A percentile compares a stretch with the other conserved stretches of the same genome.
Evolutionary conservation across 164 flowering plant genomes (phyloP).

Genomic region (Tetrastigma voinierianum): DNA sequence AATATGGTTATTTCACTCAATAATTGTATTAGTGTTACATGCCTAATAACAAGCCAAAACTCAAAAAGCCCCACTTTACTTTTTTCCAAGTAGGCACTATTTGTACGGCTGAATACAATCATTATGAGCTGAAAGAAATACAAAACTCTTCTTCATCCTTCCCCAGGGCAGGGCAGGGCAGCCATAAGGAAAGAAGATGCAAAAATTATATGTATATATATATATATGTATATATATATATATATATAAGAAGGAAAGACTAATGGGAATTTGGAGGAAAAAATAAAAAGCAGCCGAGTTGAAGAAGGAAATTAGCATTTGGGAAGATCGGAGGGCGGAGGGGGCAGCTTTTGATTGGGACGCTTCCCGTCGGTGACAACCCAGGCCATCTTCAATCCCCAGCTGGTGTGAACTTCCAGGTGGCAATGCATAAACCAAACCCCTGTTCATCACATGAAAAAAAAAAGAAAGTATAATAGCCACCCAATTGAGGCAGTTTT

Average conservation of each 20-base stretch:
- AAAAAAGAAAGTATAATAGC: too few species aligned
- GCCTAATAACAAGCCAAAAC: not conserved
- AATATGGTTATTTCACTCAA: not conserved
- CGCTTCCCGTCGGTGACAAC: constrained; percentile 44
- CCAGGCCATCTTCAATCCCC: constrained; percentile 70
- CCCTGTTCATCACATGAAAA: constrained; percentile 16
- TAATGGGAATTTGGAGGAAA: too few species aligned
- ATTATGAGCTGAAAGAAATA: too few species aligned
- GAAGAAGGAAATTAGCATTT: constrained; percentile 31
- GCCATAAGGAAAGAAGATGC: too few species aligned
- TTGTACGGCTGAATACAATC: too few species aligned
- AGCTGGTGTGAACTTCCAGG: constrained; percentile 54
- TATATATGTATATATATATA: too few species aligned
- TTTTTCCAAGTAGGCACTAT: too few species aligned
- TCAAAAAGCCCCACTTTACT: not conserved
- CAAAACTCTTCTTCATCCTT: too few species aligned
- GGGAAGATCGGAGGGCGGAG: constrained; percentile 66
- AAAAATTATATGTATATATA: too few species aligned
- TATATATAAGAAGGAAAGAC: too few species aligned
- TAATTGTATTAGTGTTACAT: not conserved
- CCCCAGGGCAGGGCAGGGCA: too few species aligned
- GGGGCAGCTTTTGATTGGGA: constrained; percentile 46
- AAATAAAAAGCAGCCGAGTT: not conserved
- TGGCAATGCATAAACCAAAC: constrained; percentile 80
- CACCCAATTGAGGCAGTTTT: too few species aligned